A percentile compares a stretch with the other conserved stretches of the same genome.
These are phyloP conservation scores for Whalleya microplaca DNA, from an alignment of 2,329 filamentous ascomycete species.

Conservation along the genomic window DNA sequence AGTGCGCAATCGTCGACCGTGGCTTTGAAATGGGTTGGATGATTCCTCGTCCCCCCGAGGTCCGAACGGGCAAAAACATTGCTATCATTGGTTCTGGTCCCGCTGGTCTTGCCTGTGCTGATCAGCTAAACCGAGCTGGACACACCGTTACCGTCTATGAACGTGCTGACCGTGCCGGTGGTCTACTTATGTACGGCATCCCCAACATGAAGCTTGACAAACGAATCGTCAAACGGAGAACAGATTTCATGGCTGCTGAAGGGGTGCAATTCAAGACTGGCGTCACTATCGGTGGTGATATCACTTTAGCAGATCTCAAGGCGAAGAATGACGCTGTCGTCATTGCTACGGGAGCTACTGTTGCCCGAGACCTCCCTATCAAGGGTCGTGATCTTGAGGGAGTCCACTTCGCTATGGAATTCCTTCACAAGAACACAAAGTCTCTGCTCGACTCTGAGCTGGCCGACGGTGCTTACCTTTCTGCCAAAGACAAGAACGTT, in stretches of 20 bases:
- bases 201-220: slow-evolving; percentile 99
- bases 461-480: slow-evolving; percentile 83
- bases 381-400: slow-evolving; percentile 86
- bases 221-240: slow-evolving; percentile 91
- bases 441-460: slow-evolving; percentile 92
- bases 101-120: slow-evolving; percentile 84
- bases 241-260: slow-evolving; percentile 92
- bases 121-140: slow-evolving; percentile 92
- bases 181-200: slow-evolving; percentile 96
- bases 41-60: slow-evolving; percentile 76
- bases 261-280: slow-evolving; percentile 82
- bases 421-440: slow-evolving; percentile 97
- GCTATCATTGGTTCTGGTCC: slow-evolving; percentile 92
- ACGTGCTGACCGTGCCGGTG: slow-evolving; percentile 86
- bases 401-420: slow-evolving; percentile 96
- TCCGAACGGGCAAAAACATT: slow-evolving; percentile 84
- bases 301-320: slow-evolving; percentile 73
- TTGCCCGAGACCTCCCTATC: slow-evolving; percentile 90
- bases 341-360: slow-evolving; percentile 89
- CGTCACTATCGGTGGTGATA: slow-evolving; percentile 76
- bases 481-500: slow-evolving; percentile 93
- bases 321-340: slow-evolving; percentile 80
- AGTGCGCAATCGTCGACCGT: slow-evolving; percentile 96
- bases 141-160: slow-evolving; percentile 91
- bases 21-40: slow-evolving; percentile 99